A percentile compares a stretch with the other conserved stretches of the same genome.
phyloP scores from a whole-genome alignment of 495 filamentous ascomycete genomes.

The Neurospora hispaniola region DNA sequence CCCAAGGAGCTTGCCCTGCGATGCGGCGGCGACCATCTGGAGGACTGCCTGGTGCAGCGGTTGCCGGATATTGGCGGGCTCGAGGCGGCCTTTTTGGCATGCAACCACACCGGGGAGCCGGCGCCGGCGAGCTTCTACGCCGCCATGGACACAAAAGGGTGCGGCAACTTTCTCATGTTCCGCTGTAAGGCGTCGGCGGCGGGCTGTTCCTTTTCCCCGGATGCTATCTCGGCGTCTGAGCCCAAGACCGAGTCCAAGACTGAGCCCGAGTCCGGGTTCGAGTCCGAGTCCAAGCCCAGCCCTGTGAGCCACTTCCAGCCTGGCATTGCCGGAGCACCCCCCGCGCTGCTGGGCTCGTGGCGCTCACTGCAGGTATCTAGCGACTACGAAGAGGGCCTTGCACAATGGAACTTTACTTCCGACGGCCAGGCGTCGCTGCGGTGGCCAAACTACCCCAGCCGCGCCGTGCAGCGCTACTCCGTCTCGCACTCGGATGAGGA shows the following conservation, averaged over 20 bases:
- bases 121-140: conserved; percentile 1
- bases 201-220: neutral
- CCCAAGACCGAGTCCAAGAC: neutral
- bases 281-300: neutral
- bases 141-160: neutral
- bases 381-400: neutral
- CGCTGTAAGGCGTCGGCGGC: neutral
- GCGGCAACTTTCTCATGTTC: conserved; percentile 2
- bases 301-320: neutral
- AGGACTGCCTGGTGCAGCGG: conserved; percentile 1
- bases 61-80: neutral
- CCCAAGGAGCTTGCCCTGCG: neutral
- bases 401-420: conserved; percentile 2
- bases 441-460: conserved; percentile 1
- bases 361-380: neutral
- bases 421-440: neutral
- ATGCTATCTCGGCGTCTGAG: neutral
- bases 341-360: conserved; percentile 1
- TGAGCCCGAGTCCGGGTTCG: neutral
- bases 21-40: neutral
- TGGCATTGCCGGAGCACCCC: conserved; percentile 1
- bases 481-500: neutral
- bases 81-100: conserved; percentile 2
- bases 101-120: conserved; percentile 1
- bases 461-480: conserved; percentile 1